A percentile compares a stretch with the other conserved stretches of the same genome.
Evolutionary conservation across 305 asterid genomes (phyloP).

Genomic region (Fraxinus xanthoxyloides): DNA sequence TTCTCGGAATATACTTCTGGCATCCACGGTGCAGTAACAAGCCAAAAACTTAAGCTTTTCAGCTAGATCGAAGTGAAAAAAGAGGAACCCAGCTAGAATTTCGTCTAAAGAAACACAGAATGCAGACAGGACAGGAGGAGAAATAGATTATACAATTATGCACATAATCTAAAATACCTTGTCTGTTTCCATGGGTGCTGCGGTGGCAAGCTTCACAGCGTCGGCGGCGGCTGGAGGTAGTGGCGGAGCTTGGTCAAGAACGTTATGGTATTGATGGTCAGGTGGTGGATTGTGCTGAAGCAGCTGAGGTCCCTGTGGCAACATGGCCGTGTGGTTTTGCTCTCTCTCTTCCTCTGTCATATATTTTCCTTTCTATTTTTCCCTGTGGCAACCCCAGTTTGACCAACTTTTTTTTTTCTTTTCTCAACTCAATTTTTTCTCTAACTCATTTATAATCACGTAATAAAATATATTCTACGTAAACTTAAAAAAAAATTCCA

Average conservation of each 20-base stretch:
- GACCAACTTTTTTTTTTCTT: too few species aligned
- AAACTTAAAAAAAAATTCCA: too few species aligned
- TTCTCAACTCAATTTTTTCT: too few species aligned
- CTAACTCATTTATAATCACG: too few species aligned
- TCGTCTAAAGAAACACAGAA: conserved; percentile 18
- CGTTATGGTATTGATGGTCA: conserved; percentile 41
- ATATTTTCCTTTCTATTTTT: too few species aligned
- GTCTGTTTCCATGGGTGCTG: conserved; percentile 63
- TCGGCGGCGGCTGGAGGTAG: conserved; percentile 32
- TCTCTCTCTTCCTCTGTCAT: background rate
- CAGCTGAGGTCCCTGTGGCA: conserved; percentile 73
- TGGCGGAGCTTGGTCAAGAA: conserved; percentile 37
- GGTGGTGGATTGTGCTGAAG: conserved; percentile 50
- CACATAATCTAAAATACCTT: conserved; percentile 40
- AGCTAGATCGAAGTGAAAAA: conserved; percentile 47
- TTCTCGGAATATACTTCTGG: conserved; percentile 25
- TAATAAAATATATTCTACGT: too few species aligned
- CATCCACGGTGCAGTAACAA: background rate
- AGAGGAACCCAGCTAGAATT: conserved; percentile 31
- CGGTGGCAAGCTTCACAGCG: conserved; percentile 41
- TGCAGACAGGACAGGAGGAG: background rate
- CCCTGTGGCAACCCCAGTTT: background rate
- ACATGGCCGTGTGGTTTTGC: conserved; percentile 64
- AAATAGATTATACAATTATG: background rate
- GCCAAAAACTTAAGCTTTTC: conserved; percentile 25